Conservation (phyloP, 2,329 filamentous ascomycete species). For the Aspergillus sojae region DNA sequence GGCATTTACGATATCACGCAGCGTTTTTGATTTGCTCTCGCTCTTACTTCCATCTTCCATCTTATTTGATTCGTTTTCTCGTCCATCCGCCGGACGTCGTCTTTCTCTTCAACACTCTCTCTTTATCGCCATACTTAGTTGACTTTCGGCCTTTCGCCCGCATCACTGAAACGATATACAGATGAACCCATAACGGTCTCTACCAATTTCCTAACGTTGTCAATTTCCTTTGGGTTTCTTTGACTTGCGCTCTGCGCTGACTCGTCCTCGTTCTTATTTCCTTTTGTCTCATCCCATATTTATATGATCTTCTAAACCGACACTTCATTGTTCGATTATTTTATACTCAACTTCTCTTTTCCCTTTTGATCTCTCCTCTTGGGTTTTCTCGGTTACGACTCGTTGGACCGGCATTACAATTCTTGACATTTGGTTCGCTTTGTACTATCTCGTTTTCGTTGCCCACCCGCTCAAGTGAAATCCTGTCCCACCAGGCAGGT, state of each 20-base stretch:
- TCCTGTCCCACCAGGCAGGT: background rate
- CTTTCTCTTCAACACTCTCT: slow-evolving; percentile 27
- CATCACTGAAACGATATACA: slow-evolving; percentile 38
- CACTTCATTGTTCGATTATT: slow-evolving; percentile 22
- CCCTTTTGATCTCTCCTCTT: slow-evolving; percentile 25
- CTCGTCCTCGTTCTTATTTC: slow-evolving; percentile 24
- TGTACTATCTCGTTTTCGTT: slow-evolving; percentile 25
- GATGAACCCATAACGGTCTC: slow-evolving; percentile 47
- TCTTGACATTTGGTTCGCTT: slow-evolving; percentile 28
- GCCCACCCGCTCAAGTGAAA: background rate
- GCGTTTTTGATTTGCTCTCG: slow-evolving; percentile 30
- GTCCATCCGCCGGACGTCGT: slow-evolving; percentile 20
- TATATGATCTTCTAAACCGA: slow-evolving; percentile 32
- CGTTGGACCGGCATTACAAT: slow-evolving; percentile 28
- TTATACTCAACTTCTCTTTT: slow-evolving; percentile 24
- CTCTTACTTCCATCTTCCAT: slow-evolving; percentile 12
- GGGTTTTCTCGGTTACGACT: slow-evolving; percentile 28
- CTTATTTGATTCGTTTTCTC: slow-evolving; percentile 3
- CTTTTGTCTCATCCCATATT: slow-evolving; percentile 32
- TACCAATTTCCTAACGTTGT: slow-evolving; percentile 38
- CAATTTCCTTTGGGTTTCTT: slow-evolving; percentile 28
- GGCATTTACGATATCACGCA: slow-evolving; percentile 46
- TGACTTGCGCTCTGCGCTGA: slow-evolving; percentile 30
- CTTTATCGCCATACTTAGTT: slow-evolving; percentile 22
- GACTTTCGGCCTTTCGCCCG: slow-evolving; percentile 21